These are phyloP conservation scores for Cucurbita moschata DNA, from an alignment of 306 rosid genomes.

Conservation along the genomic window DNA sequence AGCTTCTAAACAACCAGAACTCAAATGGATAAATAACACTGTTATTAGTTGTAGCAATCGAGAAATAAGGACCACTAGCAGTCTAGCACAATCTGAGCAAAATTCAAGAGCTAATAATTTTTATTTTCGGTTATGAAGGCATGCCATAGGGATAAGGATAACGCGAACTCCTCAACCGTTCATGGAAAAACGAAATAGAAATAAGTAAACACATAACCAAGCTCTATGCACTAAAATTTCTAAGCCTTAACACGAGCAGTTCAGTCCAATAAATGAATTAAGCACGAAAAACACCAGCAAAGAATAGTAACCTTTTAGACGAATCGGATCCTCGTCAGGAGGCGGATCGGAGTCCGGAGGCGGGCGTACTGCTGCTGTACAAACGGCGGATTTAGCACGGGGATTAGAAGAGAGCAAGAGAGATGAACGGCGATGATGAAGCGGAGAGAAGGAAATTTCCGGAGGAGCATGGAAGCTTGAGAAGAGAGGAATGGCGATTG, in stretches of 20 bases:
- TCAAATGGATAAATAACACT: neutral
- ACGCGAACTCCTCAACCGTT: neutral
- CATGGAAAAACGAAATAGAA: neutral
- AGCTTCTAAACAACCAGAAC: neutral
- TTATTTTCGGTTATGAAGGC: neutral
- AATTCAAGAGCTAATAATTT: neutral
- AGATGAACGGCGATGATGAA: constrained; percentile 15
- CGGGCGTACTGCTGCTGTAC: constrained; percentile 17
- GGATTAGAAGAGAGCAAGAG: constrained; percentile 13
- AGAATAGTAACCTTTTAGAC: constrained; percentile 9
- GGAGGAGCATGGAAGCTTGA: neutral
- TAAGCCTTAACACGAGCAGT: neutral
- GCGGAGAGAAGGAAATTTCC: constrained; percentile 9
- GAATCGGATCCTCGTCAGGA: constrained; percentile 17
- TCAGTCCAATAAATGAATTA: neutral
- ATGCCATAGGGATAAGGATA: neutral
- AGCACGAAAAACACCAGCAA: neutral
- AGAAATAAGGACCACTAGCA: neutral
- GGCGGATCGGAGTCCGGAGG: constrained; percentile 35
- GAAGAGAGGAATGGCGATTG: neutral
- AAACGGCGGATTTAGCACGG: constrained; percentile 10
- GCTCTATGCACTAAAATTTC: neutral
- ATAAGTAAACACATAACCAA: neutral
- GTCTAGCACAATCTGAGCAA: neutral
- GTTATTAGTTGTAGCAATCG: neutral